A percentile compares a stretch with the other conserved stretches of the same genome.
Conservation (phyloP, 495 filamentous ascomycete species). For the Clohesyomyces aquaticus region DNA sequence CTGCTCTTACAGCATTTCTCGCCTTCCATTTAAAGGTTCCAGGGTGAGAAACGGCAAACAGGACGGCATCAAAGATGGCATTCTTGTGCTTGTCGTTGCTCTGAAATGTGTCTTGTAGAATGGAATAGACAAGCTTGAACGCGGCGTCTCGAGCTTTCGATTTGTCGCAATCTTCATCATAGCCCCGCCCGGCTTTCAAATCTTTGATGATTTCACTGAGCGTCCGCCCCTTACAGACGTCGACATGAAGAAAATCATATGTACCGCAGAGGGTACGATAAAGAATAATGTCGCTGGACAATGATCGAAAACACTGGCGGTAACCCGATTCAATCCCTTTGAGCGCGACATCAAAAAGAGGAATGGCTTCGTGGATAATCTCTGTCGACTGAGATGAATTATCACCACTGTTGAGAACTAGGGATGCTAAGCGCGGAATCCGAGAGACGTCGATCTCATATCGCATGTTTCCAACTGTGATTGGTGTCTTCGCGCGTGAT, state of each 20-base stretch:
- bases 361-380: background rate
- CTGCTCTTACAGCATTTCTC: conserved; percentile 13
- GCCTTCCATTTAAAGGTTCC: conserved; percentile 17
- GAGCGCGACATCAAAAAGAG: background rate
- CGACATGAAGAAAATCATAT: conserved; percentile 12
- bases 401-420: background rate
- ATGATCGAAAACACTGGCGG: conserved; percentile 11
- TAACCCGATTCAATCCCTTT: conserved; percentile 14
- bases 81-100: conserved; percentile 17
- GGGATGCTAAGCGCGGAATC: background rate
- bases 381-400: background rate
- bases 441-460: conserved; percentile 1
- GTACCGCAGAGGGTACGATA: conserved; percentile 12
- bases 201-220: conserved; percentile 14
- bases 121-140: conserved; percentile 13
- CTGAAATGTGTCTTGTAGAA: conserved; percentile 11
- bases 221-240: conserved; percentile 10
- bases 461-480: background rate
- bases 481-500: conserved; percentile 6
- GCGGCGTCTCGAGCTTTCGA: conserved; percentile 13
- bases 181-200: conserved; percentile 3
- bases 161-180: conserved; percentile 10
- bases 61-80: conserved; percentile 14
- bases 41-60: conserved; percentile 13
- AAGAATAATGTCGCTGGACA: conserved; percentile 7